phyloP scores from a whole-genome alignment of 148 eudicot species.

The Nepenthes gracilis region DNA sequence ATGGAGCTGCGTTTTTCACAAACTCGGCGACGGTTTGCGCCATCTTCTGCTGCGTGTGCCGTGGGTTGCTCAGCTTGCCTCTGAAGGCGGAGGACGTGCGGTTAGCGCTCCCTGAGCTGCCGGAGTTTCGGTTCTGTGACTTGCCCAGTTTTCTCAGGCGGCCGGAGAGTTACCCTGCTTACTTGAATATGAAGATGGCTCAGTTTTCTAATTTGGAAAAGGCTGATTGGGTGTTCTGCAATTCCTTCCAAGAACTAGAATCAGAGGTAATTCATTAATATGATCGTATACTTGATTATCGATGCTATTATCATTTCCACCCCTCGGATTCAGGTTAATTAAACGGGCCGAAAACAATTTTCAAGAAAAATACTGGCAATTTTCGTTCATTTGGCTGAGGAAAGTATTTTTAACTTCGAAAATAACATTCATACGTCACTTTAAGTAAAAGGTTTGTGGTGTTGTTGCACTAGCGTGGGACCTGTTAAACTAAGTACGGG shows the following conservation, averaged over 20 bases:
- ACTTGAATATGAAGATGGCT: slow-evolving; percentile 43
- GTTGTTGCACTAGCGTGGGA: too few species aligned
- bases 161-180: slow-evolving; percentile 58
- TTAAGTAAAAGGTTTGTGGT: too few species aligned
- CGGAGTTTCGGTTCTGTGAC: slow-evolving; percentile 20
- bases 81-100: slow-evolving; percentile 13
- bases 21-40: slow-evolving; percentile 45
- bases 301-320: background rate
- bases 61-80: slow-evolving; percentile 25
- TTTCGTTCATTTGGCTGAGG: too few species aligned
- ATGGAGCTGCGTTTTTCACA: slow-evolving; percentile 50
- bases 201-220: slow-evolving; percentile 39
- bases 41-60: slow-evolving; percentile 26
- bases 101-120: slow-evolving; percentile 23
- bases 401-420: too few species aligned
- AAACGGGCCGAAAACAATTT: too few species aligned
- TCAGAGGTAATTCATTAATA: slow-evolving; percentile 26
- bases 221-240: slow-evolving; percentile 44
- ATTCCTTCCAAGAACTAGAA: slow-evolving; percentile 47
- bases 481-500: too few species aligned
- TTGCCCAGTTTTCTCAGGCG: slow-evolving; percentile 30
- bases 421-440: too few species aligned
- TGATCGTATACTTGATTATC: background rate
- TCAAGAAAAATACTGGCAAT: too few species aligned
- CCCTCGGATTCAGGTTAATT: background rate